phyloP scores from a whole-genome alignment of 495 filamentous ascomycete genomes.

The Hypoxylon perforatum region DNA sequence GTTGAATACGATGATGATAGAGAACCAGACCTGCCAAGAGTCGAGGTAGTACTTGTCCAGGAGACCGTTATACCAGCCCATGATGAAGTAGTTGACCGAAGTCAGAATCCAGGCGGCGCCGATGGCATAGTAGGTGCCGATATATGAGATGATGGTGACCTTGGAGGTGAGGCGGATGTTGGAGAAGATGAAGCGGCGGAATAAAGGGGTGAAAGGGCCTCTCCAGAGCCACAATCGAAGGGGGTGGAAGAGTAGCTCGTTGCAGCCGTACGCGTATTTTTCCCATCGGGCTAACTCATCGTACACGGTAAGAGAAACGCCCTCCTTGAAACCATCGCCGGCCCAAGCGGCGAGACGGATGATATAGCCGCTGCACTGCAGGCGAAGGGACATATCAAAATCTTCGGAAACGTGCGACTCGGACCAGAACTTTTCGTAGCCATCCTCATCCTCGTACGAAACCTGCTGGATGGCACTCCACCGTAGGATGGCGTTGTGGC shows the following conservation, averaged over 20 bases:
- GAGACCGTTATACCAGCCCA: conserved; percentile 78
- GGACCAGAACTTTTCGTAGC: conserved; percentile 85
- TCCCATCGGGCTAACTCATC: conserved; percentile 87
- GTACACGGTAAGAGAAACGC: conserved; percentile 86
- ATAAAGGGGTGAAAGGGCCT: conserved; percentile 80
- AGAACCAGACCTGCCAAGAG: conserved; percentile 82
- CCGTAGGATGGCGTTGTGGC: conserved; percentile 82
- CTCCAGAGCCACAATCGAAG: conserved; percentile 70
- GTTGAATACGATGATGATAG: conserved; percentile 77
- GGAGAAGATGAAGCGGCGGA: conserved; percentile 75
- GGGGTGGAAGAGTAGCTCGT: conserved; percentile 83
- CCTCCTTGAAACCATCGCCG: conserved; percentile 83
- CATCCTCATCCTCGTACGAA: conserved; percentile 72
- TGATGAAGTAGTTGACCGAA: conserved; percentile 78
- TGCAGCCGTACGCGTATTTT: conserved; percentile 90
- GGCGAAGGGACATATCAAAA: conserved; percentile 85
- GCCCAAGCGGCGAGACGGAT: conserved; percentile 79
- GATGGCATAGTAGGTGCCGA: conserved; percentile 89
- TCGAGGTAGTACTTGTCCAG: conserved; percentile 81
- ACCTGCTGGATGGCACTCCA: conserved; percentile 84
- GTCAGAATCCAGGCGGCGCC: conserved; percentile 84
- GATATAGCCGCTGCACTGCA: conserved; percentile 77
- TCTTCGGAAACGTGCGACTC: conserved; percentile 85
- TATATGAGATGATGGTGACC: conserved; percentile 83
- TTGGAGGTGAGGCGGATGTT: conserved; percentile 83